These are phyloP conservation scores for Bryum argenteum DNA, from an alignment of 225 moss, liverwort and hornwort species.

Conservation along the genomic window DNA sequence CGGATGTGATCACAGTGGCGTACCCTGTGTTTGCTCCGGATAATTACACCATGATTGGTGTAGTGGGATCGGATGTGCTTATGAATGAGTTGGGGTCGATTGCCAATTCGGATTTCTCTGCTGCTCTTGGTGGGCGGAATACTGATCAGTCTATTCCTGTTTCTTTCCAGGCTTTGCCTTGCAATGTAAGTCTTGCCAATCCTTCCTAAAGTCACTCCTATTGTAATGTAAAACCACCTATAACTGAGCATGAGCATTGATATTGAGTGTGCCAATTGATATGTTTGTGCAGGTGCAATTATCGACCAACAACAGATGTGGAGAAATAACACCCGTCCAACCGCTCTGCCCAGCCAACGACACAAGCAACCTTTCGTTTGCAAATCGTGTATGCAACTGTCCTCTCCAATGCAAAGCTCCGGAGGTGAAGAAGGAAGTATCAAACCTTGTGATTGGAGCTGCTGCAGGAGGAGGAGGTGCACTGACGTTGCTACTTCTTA, in stretches of 20 bases:
- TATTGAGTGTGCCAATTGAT: background rate
- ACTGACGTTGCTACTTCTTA: slow-evolving; percentile 1
- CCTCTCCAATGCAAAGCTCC: slow-evolving; percentile 47
- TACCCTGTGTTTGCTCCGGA: slow-evolving; percentile 51
- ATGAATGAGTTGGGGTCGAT: slow-evolving; percentile 43
- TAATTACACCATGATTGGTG: slow-evolving; percentile 51
- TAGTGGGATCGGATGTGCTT: slow-evolving; percentile 51
- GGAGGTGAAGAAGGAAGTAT: background rate
- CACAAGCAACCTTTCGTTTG: slow-evolving; percentile 44
- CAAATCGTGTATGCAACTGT: slow-evolving; percentile 51
- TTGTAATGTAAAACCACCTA: too few species aligned
- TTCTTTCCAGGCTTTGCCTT: slow-evolving; percentile 29
- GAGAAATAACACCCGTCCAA: background rate
- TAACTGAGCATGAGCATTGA: too few species aligned
- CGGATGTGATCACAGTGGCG: slow-evolving; percentile 44
- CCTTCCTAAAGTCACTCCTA: background rate
- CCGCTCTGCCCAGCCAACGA: slow-evolving; percentile 44
- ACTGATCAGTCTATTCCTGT: slow-evolving; percentile 32
- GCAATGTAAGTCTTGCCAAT: slow-evolving; percentile 34
- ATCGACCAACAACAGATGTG: slow-evolving; percentile 36
- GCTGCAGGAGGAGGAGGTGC: slow-evolving; percentile 27
- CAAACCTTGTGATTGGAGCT: slow-evolving; percentile 21
- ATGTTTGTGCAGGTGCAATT: slow-evolving; percentile 29
- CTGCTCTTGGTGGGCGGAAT: slow-evolving; percentile 22
- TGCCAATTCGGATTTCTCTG: slow-evolving; percentile 10